These are phyloP conservation scores for Serendipita sp. DNA, from an alignment of 768 basidiomycete genomes.

Conservation along the genomic window DNA sequence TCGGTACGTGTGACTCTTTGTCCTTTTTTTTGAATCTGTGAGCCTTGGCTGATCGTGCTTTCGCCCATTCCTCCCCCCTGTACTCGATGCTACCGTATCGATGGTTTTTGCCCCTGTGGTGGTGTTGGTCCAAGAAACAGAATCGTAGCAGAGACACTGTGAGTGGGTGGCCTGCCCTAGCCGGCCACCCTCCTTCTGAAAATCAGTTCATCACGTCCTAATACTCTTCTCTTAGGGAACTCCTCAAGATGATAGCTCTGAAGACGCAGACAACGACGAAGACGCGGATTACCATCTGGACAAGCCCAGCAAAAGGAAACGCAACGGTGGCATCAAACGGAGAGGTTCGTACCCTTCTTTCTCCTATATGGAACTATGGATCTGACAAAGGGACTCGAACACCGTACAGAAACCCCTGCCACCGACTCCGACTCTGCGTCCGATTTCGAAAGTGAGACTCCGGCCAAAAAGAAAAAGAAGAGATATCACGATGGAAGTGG, in stretches of 20 bases:
- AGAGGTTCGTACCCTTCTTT: constrained; percentile 1
- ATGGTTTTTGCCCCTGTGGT: background rate
- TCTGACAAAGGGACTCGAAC: background rate
- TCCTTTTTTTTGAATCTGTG: background rate
- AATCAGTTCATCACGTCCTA: background rate
- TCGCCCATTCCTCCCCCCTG: background rate
- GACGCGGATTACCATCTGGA: constrained; percentile 7
- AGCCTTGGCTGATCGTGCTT: background rate
- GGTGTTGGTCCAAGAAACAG: background rate
- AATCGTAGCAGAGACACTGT: constrained; percentile 1
- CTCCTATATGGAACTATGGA: background rate
- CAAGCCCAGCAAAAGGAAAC: background rate
- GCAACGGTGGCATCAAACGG: constrained; percentile 5
- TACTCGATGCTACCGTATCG: background rate
- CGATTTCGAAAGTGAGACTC: constrained; percentile 54
- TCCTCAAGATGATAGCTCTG: constrained; percentile 6
- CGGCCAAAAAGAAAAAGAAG: constrained; percentile 70
- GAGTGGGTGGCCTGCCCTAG: background rate
- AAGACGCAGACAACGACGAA: constrained; percentile 9
- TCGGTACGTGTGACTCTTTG: constrained; percentile 12
- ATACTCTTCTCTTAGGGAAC: constrained; percentile 4
- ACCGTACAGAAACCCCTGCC: constrained; percentile 20
- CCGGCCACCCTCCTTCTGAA: constrained; percentile 9
- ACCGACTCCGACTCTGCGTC: constrained; percentile 60
- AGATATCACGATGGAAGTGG: constrained; percentile 30